Base-by-base conservation (phyloP, 352 stramenopile genomes). In the Globisporangium sylvaticum region DNA sequence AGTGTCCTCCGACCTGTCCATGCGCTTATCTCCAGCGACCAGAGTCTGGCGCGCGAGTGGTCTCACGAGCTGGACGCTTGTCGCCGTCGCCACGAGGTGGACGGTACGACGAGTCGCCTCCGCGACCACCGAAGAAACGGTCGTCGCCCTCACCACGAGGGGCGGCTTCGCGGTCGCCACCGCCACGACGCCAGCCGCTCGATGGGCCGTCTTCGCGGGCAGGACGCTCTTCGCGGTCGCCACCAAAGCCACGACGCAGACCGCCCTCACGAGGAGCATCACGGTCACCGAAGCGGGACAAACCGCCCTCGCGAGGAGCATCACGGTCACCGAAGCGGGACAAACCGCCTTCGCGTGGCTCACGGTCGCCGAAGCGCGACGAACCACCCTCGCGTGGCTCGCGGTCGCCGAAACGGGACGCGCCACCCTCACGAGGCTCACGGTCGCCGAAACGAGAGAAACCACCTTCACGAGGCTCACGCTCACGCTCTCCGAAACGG, bases 21-120 rank as follows among this genome's bases (percentile, higher is more conserved):
- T 18, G 22, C 14, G 34, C 64, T 72, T 84, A 91, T 82, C 83
- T 83, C 83, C 83, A 91, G 44, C 80, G 79, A 24, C 82, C 82
- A 65, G 79, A 89, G 50, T 91, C 80, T 32, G 80, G 83, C 14
- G 83, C 80, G 32, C 80, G 80, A 27, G 70, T 56, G 48, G 42
- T 31, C 52, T 85, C 78, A 24, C 80, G 78, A 64, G 67, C 70
- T 12, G 72, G 64, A 29, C 64, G 66, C 31, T 79, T 48, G 18
- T 68, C 65, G 22, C 25, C 70, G 15, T 68, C 76, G 60, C 60
- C 71, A 24, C 75, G 75, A 60, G 77, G 79, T n/a, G 80, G 67
- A n/a, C 79, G 80, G 71, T 88, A 87, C n/a, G 80, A 76, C 29
- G 72, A 70, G 72, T 87, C 81, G 65, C 80, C 73, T 46, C 74